phyloP scores from a whole-genome alignment of 164 flowering plant genomes.

The Malania oleifera region DNA sequence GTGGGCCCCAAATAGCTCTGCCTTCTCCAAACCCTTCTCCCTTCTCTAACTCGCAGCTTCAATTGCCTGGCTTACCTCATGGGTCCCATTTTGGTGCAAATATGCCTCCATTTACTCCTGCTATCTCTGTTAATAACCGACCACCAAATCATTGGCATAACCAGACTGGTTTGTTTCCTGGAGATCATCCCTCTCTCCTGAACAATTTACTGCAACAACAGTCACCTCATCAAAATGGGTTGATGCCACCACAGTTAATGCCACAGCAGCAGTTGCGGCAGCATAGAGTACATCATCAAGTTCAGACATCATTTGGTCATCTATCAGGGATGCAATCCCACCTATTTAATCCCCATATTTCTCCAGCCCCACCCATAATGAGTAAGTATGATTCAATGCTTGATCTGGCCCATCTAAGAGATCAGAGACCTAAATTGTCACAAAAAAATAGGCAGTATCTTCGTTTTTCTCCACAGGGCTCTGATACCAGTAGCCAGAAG shows the following conservation, averaged over 20 bases:
- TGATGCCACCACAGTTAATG: slow-evolving; percentile 39
- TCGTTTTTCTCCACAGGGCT: slow-evolving; percentile 32
- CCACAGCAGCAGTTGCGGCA: slow-evolving; percentile 33
- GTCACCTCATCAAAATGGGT: slow-evolving; percentile 47
- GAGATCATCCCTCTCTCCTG: slow-evolving; percentile 33
- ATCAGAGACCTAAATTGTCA: slow-evolving; percentile 26
- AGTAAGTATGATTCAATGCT: slow-evolving; percentile 40
- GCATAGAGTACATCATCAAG: slow-evolving; percentile 37
- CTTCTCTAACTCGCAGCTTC: slow-evolving; percentile 33
- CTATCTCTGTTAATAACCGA: slow-evolving; percentile 28
- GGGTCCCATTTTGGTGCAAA: slow-evolving; percentile 44
- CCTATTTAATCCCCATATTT: slow-evolving; percentile 36
- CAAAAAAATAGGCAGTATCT: slow-evolving; percentile 31
- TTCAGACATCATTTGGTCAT: slow-evolving; percentile 44
- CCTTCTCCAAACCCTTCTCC: slow-evolving; percentile 33
- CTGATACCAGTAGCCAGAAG: slow-evolving; percentile 28
- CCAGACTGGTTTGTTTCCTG: slow-evolving; percentile 30
- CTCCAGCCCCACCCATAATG: slow-evolving; percentile 39
- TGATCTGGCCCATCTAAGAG: slow-evolving; percentile 34
- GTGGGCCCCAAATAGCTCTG: slow-evolving; percentile 33
- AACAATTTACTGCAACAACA: slow-evolving; percentile 49
- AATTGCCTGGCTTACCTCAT: slow-evolving; percentile 31
- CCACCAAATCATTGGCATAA: slow-evolving; percentile 44
- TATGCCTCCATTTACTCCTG: slow-evolving; percentile 33
- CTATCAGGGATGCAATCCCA: slow-evolving; percentile 41